Base-by-base conservation (phyloP, 192 early-diverging fungal genomes). In the Backusella macrospora region DNA sequence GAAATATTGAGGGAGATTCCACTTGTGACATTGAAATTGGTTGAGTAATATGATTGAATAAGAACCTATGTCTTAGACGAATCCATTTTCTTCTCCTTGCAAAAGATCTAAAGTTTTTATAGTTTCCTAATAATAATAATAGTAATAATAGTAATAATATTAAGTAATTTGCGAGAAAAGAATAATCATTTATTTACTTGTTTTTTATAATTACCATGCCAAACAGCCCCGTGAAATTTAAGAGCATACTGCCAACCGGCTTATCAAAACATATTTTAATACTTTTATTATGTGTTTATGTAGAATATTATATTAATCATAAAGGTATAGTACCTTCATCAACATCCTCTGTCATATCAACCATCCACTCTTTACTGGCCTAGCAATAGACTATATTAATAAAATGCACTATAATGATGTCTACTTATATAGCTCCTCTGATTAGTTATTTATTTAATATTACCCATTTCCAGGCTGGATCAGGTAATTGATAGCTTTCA, bases 381-480 rank as follows among this genome's bases (percentile, higher is more conserved):
- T 84, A 39, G 52, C 2, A 29, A 29, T 37, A 38, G 12, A 12
- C 3, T n/a, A 16, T 29, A 16, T 43, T 13, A 38, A n/a, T n/a
- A n/a, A n/a, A n/a, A n/a, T n/a, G n/a, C n/a, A n/a, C n/a, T n/a
- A n/a, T n/a, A n/a, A n/a, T n/a, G n/a, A n/a, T n/a, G n/a, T n/a
- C n/a, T n/a, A n/a, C n/a, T n/a, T n/a, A n/a, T n/a, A n/a, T n/a
- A n/a, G n/a, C 62, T 45, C 73, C 52, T 59, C 40, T 8, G 34
- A 21, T 65, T 39, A 21, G 59, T 45, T 18, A n/a, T 34, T 0
- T 34, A 34, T 34, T 34, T 34, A 34, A 1, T 71, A 47, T 63
- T 76, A 86, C 84, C 85, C 87, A 88, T 66, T 88, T 82, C 87
- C 87, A 88, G 9, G 77, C 78, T 15, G 85, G 85, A 74, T 88